Base-by-base conservation (phyloP, 2,329 filamentous ascomycete species). In the Colletotrichum navitas region DNA sequence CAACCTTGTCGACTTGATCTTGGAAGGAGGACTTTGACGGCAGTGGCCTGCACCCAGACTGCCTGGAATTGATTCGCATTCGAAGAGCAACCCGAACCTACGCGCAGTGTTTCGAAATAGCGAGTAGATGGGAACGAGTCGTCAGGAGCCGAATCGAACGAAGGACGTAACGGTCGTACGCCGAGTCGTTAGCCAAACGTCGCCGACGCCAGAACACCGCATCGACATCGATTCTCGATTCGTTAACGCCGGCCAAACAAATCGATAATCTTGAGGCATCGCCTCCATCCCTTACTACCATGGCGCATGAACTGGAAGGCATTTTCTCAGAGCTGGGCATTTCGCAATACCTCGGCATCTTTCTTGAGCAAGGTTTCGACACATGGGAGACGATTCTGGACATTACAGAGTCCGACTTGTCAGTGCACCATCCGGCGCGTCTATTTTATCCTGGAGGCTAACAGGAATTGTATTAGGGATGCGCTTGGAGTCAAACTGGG, bases 361-460 rank as follows among this genome's bases (percentile, higher is more conserved):
- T 96, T 76, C 79, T 93, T 54, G 89, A 93, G 64, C 93, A 95
- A 81, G 93, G 93, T 3, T 96, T 96, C 80, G 93, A 96, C 80
- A 90, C 91, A 14, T 95, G 93, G 93, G 92, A 94, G 43, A 94
- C 91, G 1, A 91, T 95, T 66, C 85, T 94, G 62, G 93, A 95
- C 78, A 94, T 96, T 65, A 94, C 93, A 72, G 93, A 95, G 81
- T 93, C 92, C 32, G 93, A 96, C 77, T 85, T 96, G 92, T 94
- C 81, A 79, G 90, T 83, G 78, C 16, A 56, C 34, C 43, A 26
- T 3, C 16, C 10, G 14, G 7, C 14, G 26, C n/a, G 55, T 24
- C 24, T 58, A 16, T 21, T 14, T 16, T 2, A 26, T 26, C 5
- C n/a, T 5, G 7, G 18, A 54, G 29, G 39, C 58, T 63, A 5